phyloP scores from a whole-genome alignment of 192 early-diverging fungal species.

The Backusella morwellensis region DNA sequence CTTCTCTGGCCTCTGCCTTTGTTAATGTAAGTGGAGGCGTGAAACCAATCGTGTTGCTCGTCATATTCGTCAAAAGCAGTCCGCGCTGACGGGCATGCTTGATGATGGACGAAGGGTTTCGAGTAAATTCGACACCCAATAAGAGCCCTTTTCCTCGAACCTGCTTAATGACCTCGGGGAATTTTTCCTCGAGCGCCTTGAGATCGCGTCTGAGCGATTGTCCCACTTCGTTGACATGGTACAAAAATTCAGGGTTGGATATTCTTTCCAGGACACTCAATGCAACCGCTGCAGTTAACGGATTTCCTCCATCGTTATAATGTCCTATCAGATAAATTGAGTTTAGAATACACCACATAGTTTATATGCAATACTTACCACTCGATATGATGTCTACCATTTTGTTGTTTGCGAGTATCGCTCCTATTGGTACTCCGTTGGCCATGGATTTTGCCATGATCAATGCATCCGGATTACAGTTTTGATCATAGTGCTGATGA shows the following conservation, averaged over 20 bases:
- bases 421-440: slow-evolving; percentile 93
- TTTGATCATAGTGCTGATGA: slow-evolving; percentile 62
- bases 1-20: slow-evolving; percentile 73
- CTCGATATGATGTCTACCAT: slow-evolving; percentile 79
- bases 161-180: slow-evolving; percentile 58
- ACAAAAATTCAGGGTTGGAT: slow-evolving; percentile 66
- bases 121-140: slow-evolving; percentile 76
- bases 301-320: slow-evolving; percentile 82
- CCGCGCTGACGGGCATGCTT: slow-evolving; percentile 70
- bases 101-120: slow-evolving; percentile 59
- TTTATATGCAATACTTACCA: slow-evolving; percentile 32
- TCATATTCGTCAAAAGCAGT: slow-evolving; percentile 71
- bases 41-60: slow-evolving; percentile 81
- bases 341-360: background rate
- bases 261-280: slow-evolving; percentile 69
- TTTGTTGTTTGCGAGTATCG: slow-evolving; percentile 66
- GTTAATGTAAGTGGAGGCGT: slow-evolving; percentile 83
- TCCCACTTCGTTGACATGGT: slow-evolving; percentile 63
- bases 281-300: slow-evolving; percentile 83
- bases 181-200: slow-evolving; percentile 32
- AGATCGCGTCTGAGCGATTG: slow-evolving; percentile 53
- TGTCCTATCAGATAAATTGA: slow-evolving; percentile 90
- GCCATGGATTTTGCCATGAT: slow-evolving; percentile 96
- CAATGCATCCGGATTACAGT: slow-evolving; percentile 80
- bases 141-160: slow-evolving; percentile 85